These are phyloP conservation scores for Rhamnella rubrinervis DNA, from an alignment of 331 rosid genomes.

Conservation along the genomic window DNA sequence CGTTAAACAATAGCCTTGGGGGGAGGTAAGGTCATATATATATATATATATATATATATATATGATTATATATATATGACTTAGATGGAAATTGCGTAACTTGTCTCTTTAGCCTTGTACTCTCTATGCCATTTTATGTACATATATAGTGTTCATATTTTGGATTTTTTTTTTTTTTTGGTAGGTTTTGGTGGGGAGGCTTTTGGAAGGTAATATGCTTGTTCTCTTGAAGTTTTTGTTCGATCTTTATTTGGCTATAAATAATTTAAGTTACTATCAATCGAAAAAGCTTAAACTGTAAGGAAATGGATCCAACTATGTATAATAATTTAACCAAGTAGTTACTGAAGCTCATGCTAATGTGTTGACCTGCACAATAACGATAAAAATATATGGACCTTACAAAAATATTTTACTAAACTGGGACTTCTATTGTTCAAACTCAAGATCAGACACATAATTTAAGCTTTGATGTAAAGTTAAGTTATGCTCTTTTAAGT, in stretches of 20 bases:
- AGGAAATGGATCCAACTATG: no score
- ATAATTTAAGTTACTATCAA: background rate
- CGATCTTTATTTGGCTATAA: background rate
- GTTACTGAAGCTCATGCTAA: no score
- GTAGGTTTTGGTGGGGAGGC: slow-evolving; percentile 99
- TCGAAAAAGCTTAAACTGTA: no score
- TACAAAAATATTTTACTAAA: no score
- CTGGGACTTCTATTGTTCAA: no score
- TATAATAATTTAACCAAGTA: no score
- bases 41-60: no score
- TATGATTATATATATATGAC: slow-evolving; percentile 22
- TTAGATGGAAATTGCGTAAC: slow-evolving; percentile 12
- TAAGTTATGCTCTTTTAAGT: no score
- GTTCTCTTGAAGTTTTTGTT: background rate
- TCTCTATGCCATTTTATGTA: slow-evolving; percentile 19
- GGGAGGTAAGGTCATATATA: slow-evolving; percentile 59
- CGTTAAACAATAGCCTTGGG: slow-evolving; percentile 82
- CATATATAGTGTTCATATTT: slow-evolving; percentile 31
- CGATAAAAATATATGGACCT: no score
- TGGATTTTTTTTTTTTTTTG: slow-evolving; percentile 12
- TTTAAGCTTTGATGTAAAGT: no score
- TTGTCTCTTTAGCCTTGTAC: background rate
- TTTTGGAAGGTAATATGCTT: slow-evolving; percentile 69
- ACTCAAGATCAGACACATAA: no score
- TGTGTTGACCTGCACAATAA: no score